Conservation (phyloP, 1,284 basidiomycete genomes). For the Moniliella sp. region DNA sequence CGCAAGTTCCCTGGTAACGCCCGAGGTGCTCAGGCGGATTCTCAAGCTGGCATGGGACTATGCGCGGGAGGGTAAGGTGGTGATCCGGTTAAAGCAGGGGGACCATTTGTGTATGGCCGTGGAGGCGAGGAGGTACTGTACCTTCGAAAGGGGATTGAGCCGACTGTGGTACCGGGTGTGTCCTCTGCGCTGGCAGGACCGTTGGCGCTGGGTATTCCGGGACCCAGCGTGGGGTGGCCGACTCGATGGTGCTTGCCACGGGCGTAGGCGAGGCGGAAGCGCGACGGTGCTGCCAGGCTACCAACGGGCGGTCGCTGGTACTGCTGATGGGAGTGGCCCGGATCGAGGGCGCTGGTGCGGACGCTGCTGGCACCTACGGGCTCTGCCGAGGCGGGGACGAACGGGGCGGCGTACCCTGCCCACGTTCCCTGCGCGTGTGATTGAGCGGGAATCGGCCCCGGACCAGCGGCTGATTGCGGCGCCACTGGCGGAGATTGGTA, state of each 20-base stretch:
- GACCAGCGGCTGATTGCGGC: slow-evolving; percentile 69
- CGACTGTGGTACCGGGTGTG: slow-evolving; percentile 68
- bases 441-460: slow-evolving; percentile 72
- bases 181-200: slow-evolving; percentile 71
- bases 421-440: slow-evolving; percentile 60
- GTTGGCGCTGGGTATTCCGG: slow-evolving; percentile 67
- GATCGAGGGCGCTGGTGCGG: slow-evolving; percentile 49
- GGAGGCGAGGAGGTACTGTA: slow-evolving; percentile 82
- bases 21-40: slow-evolving; percentile 78
- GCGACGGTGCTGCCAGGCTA: too few relatives aligned
- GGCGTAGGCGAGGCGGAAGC: slow-evolving; percentile 64
- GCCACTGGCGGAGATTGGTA: slow-evolving; percentile 52
- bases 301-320: slow-evolving; percentile 54
- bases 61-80: slow-evolving; percentile 50
- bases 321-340: slow-evolving; percentile 88
- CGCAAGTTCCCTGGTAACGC: slow-evolving; percentile 94
- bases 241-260: slow-evolving; percentile 69
- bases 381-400: slow-evolving; percentile 2
- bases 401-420: slow-evolving; percentile 45
- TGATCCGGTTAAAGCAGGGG: slow-evolving; percentile 85
- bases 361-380: slow-evolving; percentile 36
- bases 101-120: slow-evolving; percentile 85
- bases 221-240: slow-evolving; percentile 79
- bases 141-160: slow-evolving; percentile 64
- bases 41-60: slow-evolving; percentile 74